Conservation (phyloP, 371 early-diverging fungal species). For the Lichtheimia ramosa region DNA sequence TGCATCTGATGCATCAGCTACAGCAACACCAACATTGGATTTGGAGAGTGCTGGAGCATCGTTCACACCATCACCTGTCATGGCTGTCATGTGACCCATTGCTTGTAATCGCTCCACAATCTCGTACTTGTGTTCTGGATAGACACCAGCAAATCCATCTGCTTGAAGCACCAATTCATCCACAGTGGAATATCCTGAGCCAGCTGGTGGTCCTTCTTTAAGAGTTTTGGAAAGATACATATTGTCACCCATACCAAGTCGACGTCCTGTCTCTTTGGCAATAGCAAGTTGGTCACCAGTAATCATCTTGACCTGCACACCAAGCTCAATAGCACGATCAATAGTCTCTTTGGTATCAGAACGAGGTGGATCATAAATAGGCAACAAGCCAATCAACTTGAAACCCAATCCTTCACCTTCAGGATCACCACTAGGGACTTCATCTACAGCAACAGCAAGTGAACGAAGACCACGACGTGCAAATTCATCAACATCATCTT, state of each 20-base stretch:
- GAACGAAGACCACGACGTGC: constrained; percentile 86
- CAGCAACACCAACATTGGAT: constrained; percentile 84
- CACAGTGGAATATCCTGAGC: constrained; percentile 70
- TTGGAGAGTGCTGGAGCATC: constrained; percentile 93
- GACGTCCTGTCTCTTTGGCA: constrained; percentile 84
- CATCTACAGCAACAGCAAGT: constrained; percentile 76
- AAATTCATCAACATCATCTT: constrained; percentile 76
- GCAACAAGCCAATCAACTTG: constrained; percentile 67
- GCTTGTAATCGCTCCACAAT: constrained; percentile 91
- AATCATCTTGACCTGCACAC: constrained; percentile 94
- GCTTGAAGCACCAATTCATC: constrained; percentile 81
- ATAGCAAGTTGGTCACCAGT: constrained; percentile 95
- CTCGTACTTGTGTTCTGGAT: constrained; percentile 94
- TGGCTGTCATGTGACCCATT: constrained; percentile 80
- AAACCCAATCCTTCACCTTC: constrained; percentile 55
- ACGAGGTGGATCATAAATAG: constrained; percentile 90
- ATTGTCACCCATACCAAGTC: constrained; percentile 73
- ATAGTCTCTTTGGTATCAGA: constrained; percentile 85
- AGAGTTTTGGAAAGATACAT: constrained; percentile 80
- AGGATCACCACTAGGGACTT: constrained; percentile 51
- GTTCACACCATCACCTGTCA: constrained; percentile 98
- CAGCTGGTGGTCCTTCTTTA: constrained; percentile 69
- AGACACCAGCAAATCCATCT: constrained; percentile 90
- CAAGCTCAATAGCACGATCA: constrained; percentile 81
- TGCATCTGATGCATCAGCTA: constrained; percentile 80